Evolutionary conservation across 2,329 filamentous ascomycete species (phyloP), one percentile per base, ranked within the genome.

Genomic region (Nannizzia gypsea): DNA sequence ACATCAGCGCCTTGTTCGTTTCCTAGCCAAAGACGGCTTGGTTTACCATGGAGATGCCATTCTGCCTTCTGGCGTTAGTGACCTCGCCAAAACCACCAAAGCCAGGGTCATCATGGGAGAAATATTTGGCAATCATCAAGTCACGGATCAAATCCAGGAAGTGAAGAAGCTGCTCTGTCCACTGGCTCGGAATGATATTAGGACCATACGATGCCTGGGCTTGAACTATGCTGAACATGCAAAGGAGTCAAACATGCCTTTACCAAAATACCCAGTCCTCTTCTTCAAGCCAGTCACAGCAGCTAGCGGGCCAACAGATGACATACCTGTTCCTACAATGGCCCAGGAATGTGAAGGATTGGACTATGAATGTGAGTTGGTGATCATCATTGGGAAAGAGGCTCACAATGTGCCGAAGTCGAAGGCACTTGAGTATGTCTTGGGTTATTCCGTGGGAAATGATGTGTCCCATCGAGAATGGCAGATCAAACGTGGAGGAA

Each of bases 341-440:
- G 87, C 85, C 0, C 87, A 90, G 71, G 78, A 85, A 62, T 78
- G 77, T 55, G 75, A 76, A n/a, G 84, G 84, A 0, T 74, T 89
- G 17, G 88, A 91, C 73, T 91, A 91, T 72, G 88, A 92, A 73
- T 89, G 86, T 70, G 88, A 92, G 74, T 79, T 92, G 5, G 85
- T 90, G 13, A 78, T 83, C 40, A 77, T 91, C 6, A 89, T 91
- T 63, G 86, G 86, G 24, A 86, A 84, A 71, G 75, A 80, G 62
- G 86, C 83, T 62, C 73, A 76, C 48, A 80, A 90, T 68, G 83
- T 91, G 11, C 71, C 82, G 1, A 85, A 88, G 72, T 76, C 77
- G 1, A 72, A 81, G 22, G 88, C 88, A 0, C 75, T 90, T n/a
- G 76, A 85, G 58, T 85, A 88, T 67, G 85, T 91, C 2, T 76